phyloP scores from a whole-genome alignment of 2,329 filamentous ascomycete genomes.

The Cytospora paraplurivora region DNA sequence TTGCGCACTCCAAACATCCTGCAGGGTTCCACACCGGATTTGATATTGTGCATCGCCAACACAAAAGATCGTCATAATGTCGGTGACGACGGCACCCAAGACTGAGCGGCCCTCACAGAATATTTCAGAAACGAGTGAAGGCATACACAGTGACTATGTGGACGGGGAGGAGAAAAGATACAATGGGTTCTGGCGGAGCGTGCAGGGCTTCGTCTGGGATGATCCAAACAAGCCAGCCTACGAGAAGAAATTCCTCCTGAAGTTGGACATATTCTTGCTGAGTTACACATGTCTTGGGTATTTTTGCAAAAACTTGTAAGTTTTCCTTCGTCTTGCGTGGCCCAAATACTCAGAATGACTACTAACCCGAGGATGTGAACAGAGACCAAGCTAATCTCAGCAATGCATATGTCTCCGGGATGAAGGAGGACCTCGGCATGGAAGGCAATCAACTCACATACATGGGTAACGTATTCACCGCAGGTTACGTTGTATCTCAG shows the following conservation, averaged over 20 bases:
- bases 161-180: background rate
- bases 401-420: conserved; percentile 28
- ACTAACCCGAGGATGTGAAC: background rate
- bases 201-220: conserved; percentile 37
- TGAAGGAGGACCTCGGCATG: conserved; percentile 28
- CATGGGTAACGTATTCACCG: conserved; percentile 24
- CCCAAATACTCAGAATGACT: background rate
- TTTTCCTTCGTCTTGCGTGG: background rate
- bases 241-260: conserved; percentile 29
- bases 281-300: conserved; percentile 26
- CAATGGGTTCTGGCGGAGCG: conserved; percentile 22
- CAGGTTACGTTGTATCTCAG: conserved; percentile 26
- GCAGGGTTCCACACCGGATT: background rate
- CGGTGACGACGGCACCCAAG: background rate
- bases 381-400: conserved; percentile 22
- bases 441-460: conserved; percentile 25
- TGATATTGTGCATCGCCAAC: too few relatives aligned
- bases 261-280: conserved; percentile 27
- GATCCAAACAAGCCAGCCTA: conserved; percentile 34
- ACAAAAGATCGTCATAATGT: background rate
- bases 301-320: conserved; percentile 28
- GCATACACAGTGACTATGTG: background rate
- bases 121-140: background rate
- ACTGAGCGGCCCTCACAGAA: conserved; percentile 1
- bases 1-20: background rate